Evolutionary conservation across 345 rosid species (phyloP).

Genomic region (Sonneratia caseolaris): DNA sequence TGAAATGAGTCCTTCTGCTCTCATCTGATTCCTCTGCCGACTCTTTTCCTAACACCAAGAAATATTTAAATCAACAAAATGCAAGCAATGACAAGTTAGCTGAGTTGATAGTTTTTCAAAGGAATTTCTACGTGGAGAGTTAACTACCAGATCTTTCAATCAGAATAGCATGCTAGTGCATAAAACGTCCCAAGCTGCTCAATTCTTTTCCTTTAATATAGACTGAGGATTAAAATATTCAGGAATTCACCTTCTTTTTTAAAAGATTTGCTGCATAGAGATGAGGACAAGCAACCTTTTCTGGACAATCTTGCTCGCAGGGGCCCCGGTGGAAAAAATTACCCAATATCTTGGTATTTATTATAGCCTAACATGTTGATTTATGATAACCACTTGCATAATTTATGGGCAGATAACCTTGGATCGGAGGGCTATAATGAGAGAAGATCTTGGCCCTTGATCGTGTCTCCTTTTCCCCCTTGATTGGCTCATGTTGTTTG

Average conservation of each 20-base stretch:
- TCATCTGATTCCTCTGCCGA: neutral
- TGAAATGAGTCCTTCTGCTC: neutral
- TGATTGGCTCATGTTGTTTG: constrained; percentile 11
- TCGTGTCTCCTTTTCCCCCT: constrained; percentile 7
- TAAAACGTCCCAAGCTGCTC: neutral
- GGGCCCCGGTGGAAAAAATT: neutral
- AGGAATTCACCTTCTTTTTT: constrained; percentile 2
- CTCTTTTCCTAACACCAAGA: constrained; percentile 9
- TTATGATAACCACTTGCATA: neutral
- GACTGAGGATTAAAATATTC: neutral
- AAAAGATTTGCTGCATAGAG: constrained; percentile 2
- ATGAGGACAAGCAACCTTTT: constrained; percentile 11
- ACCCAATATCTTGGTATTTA: constrained; percentile 1
- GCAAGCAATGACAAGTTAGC: neutral
- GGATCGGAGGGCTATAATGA: constrained; percentile 4
- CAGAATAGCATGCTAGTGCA: constrained; percentile 3
- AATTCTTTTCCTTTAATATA: neutral
- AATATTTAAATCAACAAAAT: constrained; percentile 2
- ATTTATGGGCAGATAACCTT: neutral
- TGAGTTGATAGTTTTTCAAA: neutral
- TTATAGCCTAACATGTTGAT: constrained; percentile 4
- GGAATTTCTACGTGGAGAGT: constrained; percentile 7
- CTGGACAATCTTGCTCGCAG: neutral
- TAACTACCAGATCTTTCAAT: neutral
- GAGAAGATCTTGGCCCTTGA: constrained; percentile 7